Evolutionary conservation across 2,329 filamentous ascomycete species (phyloP).

Genomic region (Leptographium procerum): DNA sequence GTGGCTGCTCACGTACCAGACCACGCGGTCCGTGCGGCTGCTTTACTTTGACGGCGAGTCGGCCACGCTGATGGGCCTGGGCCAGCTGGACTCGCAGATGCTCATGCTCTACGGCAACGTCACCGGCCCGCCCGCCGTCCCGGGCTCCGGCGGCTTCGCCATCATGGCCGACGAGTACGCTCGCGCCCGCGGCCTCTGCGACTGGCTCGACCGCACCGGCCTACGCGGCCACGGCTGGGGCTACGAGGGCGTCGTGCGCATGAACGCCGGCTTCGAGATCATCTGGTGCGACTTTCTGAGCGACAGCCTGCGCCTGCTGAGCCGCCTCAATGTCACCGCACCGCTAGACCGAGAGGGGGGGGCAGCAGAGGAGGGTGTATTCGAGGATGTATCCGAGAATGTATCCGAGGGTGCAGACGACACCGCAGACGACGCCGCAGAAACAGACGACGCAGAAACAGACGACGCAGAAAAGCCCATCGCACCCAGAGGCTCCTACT

Average conservation of each 20-base stretch:
- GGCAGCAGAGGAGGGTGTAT: too few relatives aligned
- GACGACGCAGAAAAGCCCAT: constrained; percentile 4
- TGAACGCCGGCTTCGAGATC: constrained; percentile 40
- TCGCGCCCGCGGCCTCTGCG: constrained; percentile 33
- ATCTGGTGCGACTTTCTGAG: constrained; percentile 41
- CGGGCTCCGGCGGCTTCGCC: constrained; percentile 19
- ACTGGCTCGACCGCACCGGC: constrained; percentile 28
- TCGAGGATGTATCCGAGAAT: too few relatives aligned
- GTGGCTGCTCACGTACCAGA: constrained; percentile 37
- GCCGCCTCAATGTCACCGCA: constrained; percentile 33
- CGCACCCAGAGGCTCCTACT: constrained; percentile 15
- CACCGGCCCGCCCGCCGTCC: constrained; percentile 19
- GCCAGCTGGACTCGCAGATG: constrained; percentile 37
- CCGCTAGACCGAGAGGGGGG: constrained; percentile 22
- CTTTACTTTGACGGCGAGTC: constrained; percentile 41
- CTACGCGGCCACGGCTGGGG: constrained; percentile 35
- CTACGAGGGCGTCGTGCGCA: constrained; percentile 36
- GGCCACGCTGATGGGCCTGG: constrained; percentile 33
- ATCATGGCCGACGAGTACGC: constrained; percentile 32
- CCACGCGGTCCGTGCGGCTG: constrained; percentile 27
- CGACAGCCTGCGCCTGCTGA: constrained; percentile 29
- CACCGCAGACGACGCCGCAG: not conserved
- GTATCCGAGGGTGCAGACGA: too few relatives aligned
- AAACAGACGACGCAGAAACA: not conserved
- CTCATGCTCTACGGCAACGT: constrained; percentile 36